Conservation (phyloP, 768 basidiomycete species). For the Rhodotorula diobovata region DNA sequence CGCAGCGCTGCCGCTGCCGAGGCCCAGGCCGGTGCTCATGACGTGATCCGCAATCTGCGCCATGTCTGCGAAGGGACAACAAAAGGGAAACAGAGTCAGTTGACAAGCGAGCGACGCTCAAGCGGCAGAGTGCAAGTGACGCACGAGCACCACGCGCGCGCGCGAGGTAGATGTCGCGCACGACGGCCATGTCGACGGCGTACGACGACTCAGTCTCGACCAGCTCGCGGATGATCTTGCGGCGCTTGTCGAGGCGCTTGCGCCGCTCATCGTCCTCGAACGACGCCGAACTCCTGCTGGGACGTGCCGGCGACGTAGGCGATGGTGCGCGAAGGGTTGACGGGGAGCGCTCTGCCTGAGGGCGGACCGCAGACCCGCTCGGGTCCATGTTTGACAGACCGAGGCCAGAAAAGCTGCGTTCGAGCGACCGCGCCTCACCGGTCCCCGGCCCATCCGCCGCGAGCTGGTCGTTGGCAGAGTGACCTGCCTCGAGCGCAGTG, state of each 20-base stretch:
- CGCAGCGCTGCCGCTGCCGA: slow-evolving; percentile 4
- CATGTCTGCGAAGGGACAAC: slow-evolving; percentile 11
- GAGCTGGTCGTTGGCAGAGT: too few species aligned
- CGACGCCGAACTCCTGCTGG: too few species aligned
- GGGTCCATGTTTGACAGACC: neutral
- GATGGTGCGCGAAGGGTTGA: slow-evolving; percentile 22
- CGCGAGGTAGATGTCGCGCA: slow-evolving; percentile 65
- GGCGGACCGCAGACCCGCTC: too few species aligned
- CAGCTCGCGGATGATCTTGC: slow-evolving; percentile 63
- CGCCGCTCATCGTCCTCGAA: neutral
- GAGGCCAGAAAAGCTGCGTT: neutral
- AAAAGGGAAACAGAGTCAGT: neutral
- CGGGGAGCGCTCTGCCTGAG: neutral
- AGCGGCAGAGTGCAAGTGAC: neutral
- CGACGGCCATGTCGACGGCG: slow-evolving; percentile 90
- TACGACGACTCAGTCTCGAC: slow-evolving; percentile 94
- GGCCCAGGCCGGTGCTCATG: slow-evolving; percentile 36
- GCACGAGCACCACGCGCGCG: slow-evolving; percentile 28
- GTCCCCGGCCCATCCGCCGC: neutral
- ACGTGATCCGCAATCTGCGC: slow-evolving; percentile 35
- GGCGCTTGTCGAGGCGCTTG: slow-evolving; percentile 27
- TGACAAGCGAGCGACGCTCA: neutral
- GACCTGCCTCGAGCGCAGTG: too few species aligned
- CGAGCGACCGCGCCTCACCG: slow-evolving; percentile 3
- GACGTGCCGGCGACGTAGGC: neutral